A percentile compares a stretch with the other conserved stretches of the same genome.
phyloP scores from a whole-genome alignment of 768 basidiomycete species.

The Botryobasidium botryosum region DNA sequence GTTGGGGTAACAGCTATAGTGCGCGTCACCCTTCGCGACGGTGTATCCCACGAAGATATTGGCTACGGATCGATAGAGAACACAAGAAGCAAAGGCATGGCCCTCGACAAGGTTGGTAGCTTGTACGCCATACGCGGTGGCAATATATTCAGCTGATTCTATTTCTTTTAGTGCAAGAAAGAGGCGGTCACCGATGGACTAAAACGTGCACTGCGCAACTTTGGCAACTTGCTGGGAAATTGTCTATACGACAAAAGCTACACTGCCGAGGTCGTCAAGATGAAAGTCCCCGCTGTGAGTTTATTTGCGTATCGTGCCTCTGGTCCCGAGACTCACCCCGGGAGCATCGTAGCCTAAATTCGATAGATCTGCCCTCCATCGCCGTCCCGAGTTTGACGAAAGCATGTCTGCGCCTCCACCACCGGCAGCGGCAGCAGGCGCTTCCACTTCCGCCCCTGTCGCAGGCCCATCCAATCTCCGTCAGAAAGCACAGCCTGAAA shows the following conservation, averaged over 20 bases:
- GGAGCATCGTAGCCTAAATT: constrained; percentile 44
- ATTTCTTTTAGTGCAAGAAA: constrained; percentile 70
- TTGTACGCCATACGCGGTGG: background rate
- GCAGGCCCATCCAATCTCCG: constrained; percentile 10
- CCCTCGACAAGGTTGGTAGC: constrained; percentile 70
- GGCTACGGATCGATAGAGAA: constrained; percentile 86
- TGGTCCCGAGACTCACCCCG: background rate
- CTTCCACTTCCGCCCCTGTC: constrained; percentile 26
- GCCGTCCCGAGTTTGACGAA: constrained; percentile 53
- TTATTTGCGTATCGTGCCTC: background rate
- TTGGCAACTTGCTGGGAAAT: constrained; percentile 89
- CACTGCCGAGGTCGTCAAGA: constrained; percentile 66
- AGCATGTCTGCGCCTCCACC: constrained; percentile 4
- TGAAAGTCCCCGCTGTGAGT: constrained; percentile 69
- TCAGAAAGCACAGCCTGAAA: constrained; percentile 11
- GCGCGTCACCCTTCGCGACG: constrained; percentile 74
- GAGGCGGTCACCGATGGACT: constrained; percentile 92
- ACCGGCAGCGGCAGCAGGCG: constrained; percentile 16
- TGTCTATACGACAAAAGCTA: constrained; percentile 95
- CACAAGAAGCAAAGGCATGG: constrained; percentile 63
- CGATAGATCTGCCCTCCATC: constrained; percentile 46
- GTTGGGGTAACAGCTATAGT: constrained; percentile 76
- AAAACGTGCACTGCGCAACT: constrained; percentile 79
- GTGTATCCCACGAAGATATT: constrained; percentile 81
- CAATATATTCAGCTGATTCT: background rate